Conservation (phyloP, 2,329 filamentous ascomycete genomes). For the Plectosphaerella cucumerina region DNA sequence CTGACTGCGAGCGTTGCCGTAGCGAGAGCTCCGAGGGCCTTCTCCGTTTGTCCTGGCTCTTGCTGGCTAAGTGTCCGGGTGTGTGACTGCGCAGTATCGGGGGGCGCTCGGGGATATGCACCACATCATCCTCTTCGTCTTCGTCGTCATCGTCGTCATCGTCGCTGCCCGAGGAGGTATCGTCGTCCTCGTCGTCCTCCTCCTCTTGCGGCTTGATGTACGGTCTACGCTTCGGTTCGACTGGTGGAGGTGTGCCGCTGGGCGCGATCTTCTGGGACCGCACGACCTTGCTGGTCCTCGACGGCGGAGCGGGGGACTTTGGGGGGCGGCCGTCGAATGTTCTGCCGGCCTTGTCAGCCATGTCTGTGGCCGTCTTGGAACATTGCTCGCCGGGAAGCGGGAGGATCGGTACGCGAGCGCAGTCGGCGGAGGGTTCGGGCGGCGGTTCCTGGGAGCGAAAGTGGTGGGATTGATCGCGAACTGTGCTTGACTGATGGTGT, state of each 20-base stretch:
- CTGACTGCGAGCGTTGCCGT: conserved; percentile 51
- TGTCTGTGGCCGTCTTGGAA: conserved; percentile 11
- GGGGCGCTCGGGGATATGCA: conserved; percentile 24
- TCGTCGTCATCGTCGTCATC: conserved; percentile 22
- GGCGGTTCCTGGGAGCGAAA: too few species aligned
- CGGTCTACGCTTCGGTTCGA: conserved; percentile 6
- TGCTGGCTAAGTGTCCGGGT: conserved; percentile 56
- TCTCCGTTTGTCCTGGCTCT: conserved; percentile 47
- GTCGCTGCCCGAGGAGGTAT: conserved; percentile 21
- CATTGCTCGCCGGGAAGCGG: conserved; percentile 5
- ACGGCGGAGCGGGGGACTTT: conserved; percentile 20
- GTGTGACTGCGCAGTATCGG: conserved; percentile 54
- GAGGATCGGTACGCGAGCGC: background rate
- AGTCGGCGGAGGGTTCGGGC: background rate
- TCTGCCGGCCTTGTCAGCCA: conserved; percentile 16
- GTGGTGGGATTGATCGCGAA: background rate
- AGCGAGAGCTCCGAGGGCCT: conserved; percentile 49
- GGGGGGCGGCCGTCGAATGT: conserved; percentile 9
- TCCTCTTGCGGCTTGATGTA: background rate
- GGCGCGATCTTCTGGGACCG: conserved; percentile 51
- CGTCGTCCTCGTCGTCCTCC: conserved; percentile 23
- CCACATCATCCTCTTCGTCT: conserved; percentile 10
- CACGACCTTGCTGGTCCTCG: conserved; percentile 32
- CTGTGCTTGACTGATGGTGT: background rate
- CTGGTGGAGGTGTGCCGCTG: conserved; percentile 22